Percentiles rank a stretch among this genome's conserved stretches.
Conservation (phyloP, 164 flowering plant genomes). For the Litsea cubeba region DNA sequence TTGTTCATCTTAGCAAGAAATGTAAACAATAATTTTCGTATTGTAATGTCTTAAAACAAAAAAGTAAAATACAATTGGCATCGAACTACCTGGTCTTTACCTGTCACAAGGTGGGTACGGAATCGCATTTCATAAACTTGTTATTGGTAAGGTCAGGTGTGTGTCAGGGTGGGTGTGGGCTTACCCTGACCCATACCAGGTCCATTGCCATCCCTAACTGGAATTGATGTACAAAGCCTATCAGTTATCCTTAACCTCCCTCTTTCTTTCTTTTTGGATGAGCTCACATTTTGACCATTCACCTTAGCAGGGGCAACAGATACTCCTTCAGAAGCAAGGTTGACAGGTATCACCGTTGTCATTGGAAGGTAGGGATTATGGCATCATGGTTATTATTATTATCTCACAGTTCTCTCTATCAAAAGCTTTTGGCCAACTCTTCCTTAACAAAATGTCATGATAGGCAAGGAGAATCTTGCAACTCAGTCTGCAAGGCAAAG, state of each 20-base stretch:
- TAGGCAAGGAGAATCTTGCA: conserved; percentile 93
- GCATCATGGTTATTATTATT: not conserved
- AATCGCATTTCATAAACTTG: too few species aligned
- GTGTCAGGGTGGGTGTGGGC: too few species aligned
- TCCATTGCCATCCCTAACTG: not conserved
- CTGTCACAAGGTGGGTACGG: too few species aligned
- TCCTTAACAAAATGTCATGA: conserved; percentile 4
- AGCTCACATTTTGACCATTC: not conserved
- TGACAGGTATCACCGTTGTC: conserved; percentile 64
- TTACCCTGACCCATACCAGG: too few species aligned
- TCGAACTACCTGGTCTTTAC: too few species aligned
- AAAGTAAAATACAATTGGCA: too few species aligned
- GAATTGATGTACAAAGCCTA: not conserved
- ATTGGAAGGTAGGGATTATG: conserved; percentile 54
- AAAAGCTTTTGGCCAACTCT: not conserved
- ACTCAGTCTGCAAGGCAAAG: conserved; percentile 67
- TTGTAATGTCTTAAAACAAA: too few species aligned
- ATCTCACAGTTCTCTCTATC: not conserved
- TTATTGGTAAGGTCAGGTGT: too few species aligned
- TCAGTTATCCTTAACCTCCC: too few species aligned
- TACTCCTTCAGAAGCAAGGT: conserved; percentile 46
- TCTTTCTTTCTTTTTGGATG: not conserved
- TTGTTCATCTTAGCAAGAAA: too few species aligned
- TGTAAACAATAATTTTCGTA: too few species aligned
- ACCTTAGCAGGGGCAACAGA: conserved; percentile 36